Percentiles rank a stretch among this genome's conserved stretches.
phyloP scores from a whole-genome alignment of 495 filamentous ascomycete genomes.

The Tuber melanosporum region DNA sequence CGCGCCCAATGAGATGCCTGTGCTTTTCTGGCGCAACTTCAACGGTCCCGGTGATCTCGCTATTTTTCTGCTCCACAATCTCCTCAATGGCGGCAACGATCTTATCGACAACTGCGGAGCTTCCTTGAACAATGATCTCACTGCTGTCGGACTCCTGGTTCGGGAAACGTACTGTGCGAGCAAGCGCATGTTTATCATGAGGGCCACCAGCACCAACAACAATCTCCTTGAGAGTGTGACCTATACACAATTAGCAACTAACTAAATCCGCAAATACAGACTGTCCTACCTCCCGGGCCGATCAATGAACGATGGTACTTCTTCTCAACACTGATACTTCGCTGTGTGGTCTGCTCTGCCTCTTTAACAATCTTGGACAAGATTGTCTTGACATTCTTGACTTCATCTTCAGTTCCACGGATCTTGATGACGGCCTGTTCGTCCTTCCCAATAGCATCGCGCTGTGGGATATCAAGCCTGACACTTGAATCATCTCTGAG shows the following conservation, averaged over 20 bases:
- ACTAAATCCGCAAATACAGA: background rate
- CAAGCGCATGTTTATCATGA: slow-evolving; percentile 68
- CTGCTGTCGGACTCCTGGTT: slow-evolving; percentile 70
- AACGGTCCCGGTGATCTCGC: slow-evolving; percentile 64
- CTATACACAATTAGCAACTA: slow-evolving; percentile 51
- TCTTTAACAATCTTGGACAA: slow-evolving; percentile 73
- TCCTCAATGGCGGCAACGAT: slow-evolving; percentile 73
- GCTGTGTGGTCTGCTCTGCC: slow-evolving; percentile 78
- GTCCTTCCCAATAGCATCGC: slow-evolving; percentile 50
- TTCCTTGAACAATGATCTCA: slow-evolving; percentile 78
- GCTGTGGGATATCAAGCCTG: slow-evolving; percentile 79
- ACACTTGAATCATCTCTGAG: slow-evolving; percentile 74
- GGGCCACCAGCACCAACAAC: slow-evolving; percentile 82
- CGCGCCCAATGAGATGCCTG: slow-evolving; percentile 80
- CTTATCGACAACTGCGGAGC: slow-evolving; percentile 73
- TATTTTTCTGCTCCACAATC: slow-evolving; percentile 71
- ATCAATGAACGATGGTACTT: slow-evolving; percentile 88
- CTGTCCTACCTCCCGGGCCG: slow-evolving; percentile 69
- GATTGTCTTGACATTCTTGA: slow-evolving; percentile 80
- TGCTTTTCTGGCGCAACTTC: slow-evolving; percentile 85
- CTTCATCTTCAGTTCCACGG: slow-evolving; percentile 82
- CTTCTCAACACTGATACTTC: slow-evolving; percentile 79
- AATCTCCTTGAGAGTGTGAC: slow-evolving; percentile 77
- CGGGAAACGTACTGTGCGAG: slow-evolving; percentile 86
- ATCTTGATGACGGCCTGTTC: slow-evolving; percentile 73